Conservation (phyloP, 108 stramenopile species). For the Cylindrotheca closterium region DNA sequence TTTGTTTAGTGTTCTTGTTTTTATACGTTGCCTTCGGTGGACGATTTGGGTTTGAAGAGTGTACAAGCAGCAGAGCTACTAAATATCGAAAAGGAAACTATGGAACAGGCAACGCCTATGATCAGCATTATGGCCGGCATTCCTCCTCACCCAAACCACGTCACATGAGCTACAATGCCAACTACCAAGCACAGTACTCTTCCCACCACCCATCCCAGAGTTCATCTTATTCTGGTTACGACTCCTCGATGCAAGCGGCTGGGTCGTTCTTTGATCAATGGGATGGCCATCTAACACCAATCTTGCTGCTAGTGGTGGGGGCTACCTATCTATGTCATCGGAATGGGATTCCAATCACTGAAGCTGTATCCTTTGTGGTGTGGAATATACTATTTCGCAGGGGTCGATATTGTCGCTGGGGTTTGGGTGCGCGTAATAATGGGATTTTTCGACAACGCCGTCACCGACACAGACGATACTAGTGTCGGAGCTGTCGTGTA, state of each 20-base stretch:
- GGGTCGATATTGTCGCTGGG: too few relatives aligned
- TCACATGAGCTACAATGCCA: not conserved
- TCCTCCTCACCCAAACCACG: constrained; percentile 6
- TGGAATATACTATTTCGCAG: too few relatives aligned
- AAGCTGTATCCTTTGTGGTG: constrained; percentile 55
- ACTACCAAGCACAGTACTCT: not conserved
- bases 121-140: constrained; percentile 35
- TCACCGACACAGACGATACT: too few relatives aligned
- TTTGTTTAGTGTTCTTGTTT: constrained; percentile 42
- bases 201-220: not conserved
- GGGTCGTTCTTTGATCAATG: constrained; percentile 36
- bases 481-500: too few relatives aligned
- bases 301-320: constrained; percentile 41
- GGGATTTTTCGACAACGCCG: too few relatives aligned
- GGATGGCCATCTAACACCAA: constrained; percentile 50
- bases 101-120: constrained; percentile 56
- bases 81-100: constrained; percentile 48
- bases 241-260: not conserved
- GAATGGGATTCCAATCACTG: constrained; percentile 71
- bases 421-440: too few relatives aligned
- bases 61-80: not conserved
- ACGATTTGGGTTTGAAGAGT: constrained; percentile 63
- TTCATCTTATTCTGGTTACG: not conserved
- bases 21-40: constrained; percentile 82
- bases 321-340: constrained; percentile 48